Evolutionary conservation across 441 rosid species (phyloP), one percentile per base, ranked within the genome.

Genomic region (Euphorbia celastroides): DNA sequence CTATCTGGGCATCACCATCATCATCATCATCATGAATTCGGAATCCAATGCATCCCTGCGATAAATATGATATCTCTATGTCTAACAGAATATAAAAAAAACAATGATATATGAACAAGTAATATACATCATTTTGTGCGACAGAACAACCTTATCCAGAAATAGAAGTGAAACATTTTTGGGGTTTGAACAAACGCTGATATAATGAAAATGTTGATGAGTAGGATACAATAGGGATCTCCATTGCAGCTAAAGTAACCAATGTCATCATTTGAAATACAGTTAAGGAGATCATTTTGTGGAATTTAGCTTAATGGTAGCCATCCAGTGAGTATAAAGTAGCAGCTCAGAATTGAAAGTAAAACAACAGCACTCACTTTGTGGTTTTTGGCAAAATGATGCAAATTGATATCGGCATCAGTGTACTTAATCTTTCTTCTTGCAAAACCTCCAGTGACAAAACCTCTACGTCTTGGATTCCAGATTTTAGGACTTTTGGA

Each of bases 21-120:
- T n/a, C n/a, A n/a, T n/a, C n/a, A n/a, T n/a, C n/a, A n/a, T n/a
- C n/a, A n/a, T n/a, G n/a, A n/a, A 95, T 77, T 73, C 75, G 83
- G 80, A 92, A 85, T 66, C 71, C 74, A 20, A 88, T 69, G 46
- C 65, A 71, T 57, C 74, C 73, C 97, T 92, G 95, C 91, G 78
- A 66, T 62, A 38, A 69, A 57, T 42, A 61, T 44, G 72, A 70
- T 41, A 72, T 65, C 59, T 50, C 58, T 62, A 28, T 72, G 17
- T 58, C 68, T 57, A 74, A 57, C 56, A 62, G 48, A 56, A 70
- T 48, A 60, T 22, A 30, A 42, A 23, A 44, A 19, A 51, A 58
- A 22, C 7, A 58, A 55, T 20, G 17, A 64, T 20, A 27, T 64
- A 55, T 59, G 20, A 57, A 16, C 30, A n/a, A 52, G 44, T n/a